Base-by-base conservation (phyloP, 108 stramenopile species). In the Pseudonitzschia multistriata region DNA sequence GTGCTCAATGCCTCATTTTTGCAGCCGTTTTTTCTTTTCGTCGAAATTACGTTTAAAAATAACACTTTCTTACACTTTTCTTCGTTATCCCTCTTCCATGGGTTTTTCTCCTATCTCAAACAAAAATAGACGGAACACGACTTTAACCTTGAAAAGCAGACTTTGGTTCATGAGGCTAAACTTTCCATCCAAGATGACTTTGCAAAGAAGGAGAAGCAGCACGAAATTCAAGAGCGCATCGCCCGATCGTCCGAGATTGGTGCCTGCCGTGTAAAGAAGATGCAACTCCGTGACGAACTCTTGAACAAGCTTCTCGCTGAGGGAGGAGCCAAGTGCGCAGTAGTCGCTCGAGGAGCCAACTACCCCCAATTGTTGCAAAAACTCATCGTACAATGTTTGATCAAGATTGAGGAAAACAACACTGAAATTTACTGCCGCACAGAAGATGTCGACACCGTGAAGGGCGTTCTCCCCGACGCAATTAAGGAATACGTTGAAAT, bases 81-180 rank as follows among this genome's bases (percentile, higher is more conserved):
- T n/a, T n/a, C 21, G 24, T 39, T 45, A 35, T 67, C 30, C n/a
- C 49, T 52, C 31, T 4, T 33, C 28, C 10, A 35, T 33, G 31
- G 8, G 34, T 59, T 45, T 4, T 10, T 45, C 5, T 3, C 31
- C 11, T 13, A 35, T 5, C 35, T 27, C 22, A 27, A 30, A 17
- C 0, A 0, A 59, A 40, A 36, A 14, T 61, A 93, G 90, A 95
- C 90, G 54, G 93, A 95, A 68, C 93, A 92, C 67, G 98, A 99
- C 79, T 97, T 97, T 86, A 99, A 98, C 85, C 85, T 99, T 69
- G 98, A 99, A 88, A 99, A 98, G 82, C 97, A 98, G 85, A 98
- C 96, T 53, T 85, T 98, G 66, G 94, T 99, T 53, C 98, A 99
- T 85, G 96, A 96, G 63, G 98, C 97, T 81, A 98, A 98, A 79